Evolutionary conservation across 1,284 basidiomycete species (phyloP), one percentile per base, ranked within the genome.

Genomic region (Ceratorhiza oryzae-sativae): DNA sequence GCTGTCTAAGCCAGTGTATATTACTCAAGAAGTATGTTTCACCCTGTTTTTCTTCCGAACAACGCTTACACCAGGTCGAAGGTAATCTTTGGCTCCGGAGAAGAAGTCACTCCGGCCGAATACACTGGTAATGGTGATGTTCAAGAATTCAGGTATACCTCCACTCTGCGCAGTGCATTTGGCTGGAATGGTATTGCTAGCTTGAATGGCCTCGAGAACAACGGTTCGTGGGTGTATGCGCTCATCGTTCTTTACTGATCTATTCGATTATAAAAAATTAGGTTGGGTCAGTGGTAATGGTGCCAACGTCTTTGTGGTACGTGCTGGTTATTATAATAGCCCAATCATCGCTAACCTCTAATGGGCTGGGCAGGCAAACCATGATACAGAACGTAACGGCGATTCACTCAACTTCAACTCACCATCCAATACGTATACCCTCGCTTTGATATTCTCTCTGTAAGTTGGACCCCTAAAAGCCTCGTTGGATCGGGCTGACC

Each of bases 341-440:
- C 0, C 32, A 25, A 13, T 42, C 36, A 10, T 27, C 32, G 49
- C 30, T 60, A 15, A 65, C 2, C 34, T 42, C 1, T 48, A 6
- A 32, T 32, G n/a, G 25, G 60, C 18, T 20, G 23, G 36, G 5
- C 23, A 73, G 72, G 82, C 85, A 0, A 89, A 90, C 76, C 89
- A 90, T 73, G 89, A 90, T 75, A 90, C 88, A 0, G 89, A 90
- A 77, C 80, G 89, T 45, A 88, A 88, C 74, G 86, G 85, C 1
- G 75, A 73, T 41, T 88, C 88, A 0, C 81, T 90, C 15, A 88
- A 85, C 74, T 81, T 82, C 73, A 85, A 86, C 72, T 90, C 89
- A 0, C 82, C 88, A 0, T 86, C 84, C 20, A 90, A 90, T 77
- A 85, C 86, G 0, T 90, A 90, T 76, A 82, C 84, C 13, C 81